Evolutionary conservation across 2,329 filamentous ascomycete species (phyloP).

Genomic region (Colletotrichum liaoningense): DNA sequence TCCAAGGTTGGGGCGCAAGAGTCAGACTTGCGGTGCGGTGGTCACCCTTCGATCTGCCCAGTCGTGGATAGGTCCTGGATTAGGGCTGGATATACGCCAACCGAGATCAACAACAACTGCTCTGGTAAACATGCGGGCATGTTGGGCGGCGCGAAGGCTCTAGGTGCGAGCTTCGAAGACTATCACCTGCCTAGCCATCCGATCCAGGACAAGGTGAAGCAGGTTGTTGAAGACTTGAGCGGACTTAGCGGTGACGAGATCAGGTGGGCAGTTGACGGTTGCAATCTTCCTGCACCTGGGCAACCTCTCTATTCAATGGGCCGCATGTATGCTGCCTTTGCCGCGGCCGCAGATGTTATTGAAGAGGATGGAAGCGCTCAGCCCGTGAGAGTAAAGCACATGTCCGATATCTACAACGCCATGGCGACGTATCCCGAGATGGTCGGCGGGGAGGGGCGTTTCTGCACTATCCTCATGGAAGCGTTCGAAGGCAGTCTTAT

Average conservation of each 20-base stretch:
- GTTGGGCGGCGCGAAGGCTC: slow-evolving; percentile 52
- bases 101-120: slow-evolving; percentile 56
- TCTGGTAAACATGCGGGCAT: slow-evolving; percentile 62
- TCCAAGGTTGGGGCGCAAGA: slow-evolving; percentile 47
- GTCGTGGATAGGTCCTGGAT: slow-evolving; percentile 53
- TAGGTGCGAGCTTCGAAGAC: slow-evolving; percentile 44
- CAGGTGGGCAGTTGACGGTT: slow-evolving; percentile 58
- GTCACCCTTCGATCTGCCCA: slow-evolving; percentile 50
- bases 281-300: slow-evolving; percentile 59
- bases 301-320: slow-evolving; percentile 50
- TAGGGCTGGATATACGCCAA: slow-evolving; percentile 49
- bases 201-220: slow-evolving; percentile 52
- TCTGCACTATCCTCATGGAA: slow-evolving; percentile 58
- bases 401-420: slow-evolving; percentile 52
- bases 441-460: slow-evolving; percentile 57
- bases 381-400: slow-evolving; percentile 35
- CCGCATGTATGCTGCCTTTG: slow-evolving; percentile 50
- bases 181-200: slow-evolving; percentile 52
- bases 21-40: slow-evolving; percentile 53
- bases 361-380: neutral
- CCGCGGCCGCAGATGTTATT: slow-evolving; percentile 43
- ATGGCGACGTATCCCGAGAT: slow-evolving; percentile 56
- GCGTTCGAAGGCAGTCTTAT: slow-evolving; percentile 50
- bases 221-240: slow-evolving; percentile 49
- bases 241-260: slow-evolving; percentile 42